Conservation (phyloP, 2,329 filamentous ascomycete genomes). For the Xylariaceae sp. region DNA sequence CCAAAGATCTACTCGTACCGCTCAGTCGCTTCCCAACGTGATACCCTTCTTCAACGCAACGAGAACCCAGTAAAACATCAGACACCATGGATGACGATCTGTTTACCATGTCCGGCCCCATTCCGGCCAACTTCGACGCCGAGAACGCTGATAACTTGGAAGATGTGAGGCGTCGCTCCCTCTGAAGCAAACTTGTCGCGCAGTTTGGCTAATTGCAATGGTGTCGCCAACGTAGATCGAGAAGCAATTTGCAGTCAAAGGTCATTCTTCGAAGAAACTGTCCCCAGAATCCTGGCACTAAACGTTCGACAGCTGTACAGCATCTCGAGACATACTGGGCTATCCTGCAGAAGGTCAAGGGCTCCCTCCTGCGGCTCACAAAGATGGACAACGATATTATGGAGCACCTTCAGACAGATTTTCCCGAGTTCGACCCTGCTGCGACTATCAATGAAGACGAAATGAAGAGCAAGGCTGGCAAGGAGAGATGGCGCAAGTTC, state of each 20-base stretch:
- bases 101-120: constrained; percentile 25
- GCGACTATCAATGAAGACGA: constrained; percentile 79
- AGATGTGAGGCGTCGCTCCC: constrained; percentile 24
- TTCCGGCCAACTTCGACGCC: constrained; percentile 47
- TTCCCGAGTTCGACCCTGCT: constrained; percentile 86
- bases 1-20: not conserved
- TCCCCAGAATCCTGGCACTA: not conserved
- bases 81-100: constrained; percentile 27
- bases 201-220: not conserved
- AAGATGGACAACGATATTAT: constrained; percentile 94
- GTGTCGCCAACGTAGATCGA: constrained; percentile 62
- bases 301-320: constrained; percentile 60
- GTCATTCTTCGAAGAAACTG: constrained; percentile 37
- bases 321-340: constrained; percentile 97
- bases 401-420: constrained; percentile 78
- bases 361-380: constrained; percentile 83
- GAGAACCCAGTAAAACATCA: not conserved
- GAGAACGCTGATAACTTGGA: constrained; percentile 34
- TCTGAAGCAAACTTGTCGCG: not conserved
- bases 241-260: constrained; percentile 98
- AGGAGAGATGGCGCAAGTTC: constrained; percentile 92
- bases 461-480: constrained; percentile 97
- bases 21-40: not conserved
- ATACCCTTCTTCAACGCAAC: not conserved
- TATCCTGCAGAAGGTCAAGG: constrained; percentile 84